Evolutionary conservation across 768 basidiomycete genomes (phyloP).

Genomic region (Trametes villosa): DNA sequence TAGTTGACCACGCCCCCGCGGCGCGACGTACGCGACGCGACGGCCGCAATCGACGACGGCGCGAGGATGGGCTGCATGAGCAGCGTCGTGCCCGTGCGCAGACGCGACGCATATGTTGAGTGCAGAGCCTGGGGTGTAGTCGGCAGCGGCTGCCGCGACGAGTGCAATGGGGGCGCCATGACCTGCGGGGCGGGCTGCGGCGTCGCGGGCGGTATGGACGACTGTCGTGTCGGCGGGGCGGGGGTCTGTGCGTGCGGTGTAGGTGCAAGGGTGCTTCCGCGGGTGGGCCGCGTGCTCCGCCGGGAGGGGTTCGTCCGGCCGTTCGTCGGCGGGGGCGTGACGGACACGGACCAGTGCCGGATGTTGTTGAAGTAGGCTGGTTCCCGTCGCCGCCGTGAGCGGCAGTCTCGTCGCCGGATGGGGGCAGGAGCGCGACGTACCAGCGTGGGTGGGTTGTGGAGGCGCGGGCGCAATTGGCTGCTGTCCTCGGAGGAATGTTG

Average conservation of each 20-base stretch:
- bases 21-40: constrained; percentile 47
- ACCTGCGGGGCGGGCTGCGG: constrained; percentile 25
- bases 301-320: constrained; percentile 42
- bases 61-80: constrained; percentile 86
- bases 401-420: not conserved
- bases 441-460: constrained; percentile 38
- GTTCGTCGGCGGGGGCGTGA: constrained; percentile 59
- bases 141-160: constrained; percentile 52
- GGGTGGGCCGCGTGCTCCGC: constrained; percentile 42
- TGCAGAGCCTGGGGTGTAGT: constrained; percentile 70
- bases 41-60: constrained; percentile 36
- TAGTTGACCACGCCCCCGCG: constrained; percentile 82
- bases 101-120: constrained; percentile 86
- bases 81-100: constrained; percentile 87
- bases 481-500: constrained; percentile 21
- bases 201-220: constrained; percentile 31
- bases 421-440: constrained; percentile 17
- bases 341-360: constrained; percentile 66
- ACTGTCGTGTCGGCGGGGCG: constrained; percentile 44
- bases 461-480: constrained; percentile 25
- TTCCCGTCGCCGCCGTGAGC: constrained; percentile 1
- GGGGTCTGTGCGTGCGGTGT: constrained; percentile 38
- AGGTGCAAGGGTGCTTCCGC: constrained; percentile 48
- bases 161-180: constrained; percentile 40
- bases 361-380: constrained; percentile 71